A percentile compares a stretch with the other conserved stretches of the same genome.
These are phyloP conservation scores for Solanum chiquidenum DNA, from an alignment of 257 asterid species.

Conservation along the genomic window DNA sequence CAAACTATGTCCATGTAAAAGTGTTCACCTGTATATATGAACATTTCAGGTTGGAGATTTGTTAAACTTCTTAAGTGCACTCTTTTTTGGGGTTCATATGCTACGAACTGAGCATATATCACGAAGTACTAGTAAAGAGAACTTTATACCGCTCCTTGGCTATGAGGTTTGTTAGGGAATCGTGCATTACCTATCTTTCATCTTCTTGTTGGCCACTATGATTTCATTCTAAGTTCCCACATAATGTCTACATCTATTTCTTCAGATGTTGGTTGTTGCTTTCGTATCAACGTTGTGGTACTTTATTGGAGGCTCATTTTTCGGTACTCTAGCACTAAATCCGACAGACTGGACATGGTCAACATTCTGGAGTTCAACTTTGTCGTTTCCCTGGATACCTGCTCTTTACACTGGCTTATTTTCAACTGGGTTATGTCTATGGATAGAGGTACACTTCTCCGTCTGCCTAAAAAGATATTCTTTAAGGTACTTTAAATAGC, in stretches of 20 bases:
- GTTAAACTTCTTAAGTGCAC: not conserved
- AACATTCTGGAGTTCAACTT: not conserved
- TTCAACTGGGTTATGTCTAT: not conserved
- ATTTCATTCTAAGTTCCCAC: no score
- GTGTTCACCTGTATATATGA: not conserved
- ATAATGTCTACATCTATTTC: not conserved
- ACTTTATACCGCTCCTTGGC: not conserved
- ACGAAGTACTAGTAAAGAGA: not conserved
- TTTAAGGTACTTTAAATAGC: not conserved
- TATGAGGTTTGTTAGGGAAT: not conserved
- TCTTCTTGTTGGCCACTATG: not conserved
- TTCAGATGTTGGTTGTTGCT: not conserved
- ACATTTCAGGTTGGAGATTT: not conserved
- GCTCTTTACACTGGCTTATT: not conserved
- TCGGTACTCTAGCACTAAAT: not conserved
- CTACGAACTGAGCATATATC: not conserved
- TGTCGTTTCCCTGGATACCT: not conserved
- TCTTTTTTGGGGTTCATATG: not conserved
- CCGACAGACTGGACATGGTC: not conserved
- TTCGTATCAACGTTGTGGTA: not conserved
- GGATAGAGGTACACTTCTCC: not conserved
- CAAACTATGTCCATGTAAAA: not conserved
- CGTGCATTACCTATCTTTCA: not conserved
- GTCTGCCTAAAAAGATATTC: not conserved
- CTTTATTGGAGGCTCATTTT: not conserved